Conservation (phyloP, 352 stramenopile species). For the Globisporangium canariense region DNA sequence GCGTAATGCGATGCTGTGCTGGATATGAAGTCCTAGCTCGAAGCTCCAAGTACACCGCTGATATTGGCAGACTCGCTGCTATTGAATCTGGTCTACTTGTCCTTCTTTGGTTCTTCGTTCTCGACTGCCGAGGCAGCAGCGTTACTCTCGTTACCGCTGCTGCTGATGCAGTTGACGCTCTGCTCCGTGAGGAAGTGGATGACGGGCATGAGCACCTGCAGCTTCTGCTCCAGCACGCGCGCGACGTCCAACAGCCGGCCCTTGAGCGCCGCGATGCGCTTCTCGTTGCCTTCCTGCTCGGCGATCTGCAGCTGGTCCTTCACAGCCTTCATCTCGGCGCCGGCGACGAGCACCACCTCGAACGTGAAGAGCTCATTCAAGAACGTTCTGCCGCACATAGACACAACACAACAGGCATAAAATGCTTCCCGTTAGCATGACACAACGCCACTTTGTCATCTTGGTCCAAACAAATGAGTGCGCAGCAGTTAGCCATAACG, state of each 20-base stretch:
- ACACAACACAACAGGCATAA: constrained; percentile 1
- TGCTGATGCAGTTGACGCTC: constrained; percentile 45
- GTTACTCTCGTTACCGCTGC: constrained; percentile 18
- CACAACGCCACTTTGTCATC: background rate
- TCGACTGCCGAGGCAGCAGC: background rate
- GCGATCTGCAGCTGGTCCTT: constrained; percentile 47
- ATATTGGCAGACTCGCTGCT: no score
- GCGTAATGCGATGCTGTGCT: background rate
- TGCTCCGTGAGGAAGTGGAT: constrained; percentile 57
- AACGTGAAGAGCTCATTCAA: constrained; percentile 65
- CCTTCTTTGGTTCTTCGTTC: constrained; percentile 36
- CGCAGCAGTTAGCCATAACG: constrained; percentile 8
- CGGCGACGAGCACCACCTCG: constrained; percentile 59
- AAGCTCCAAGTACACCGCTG: no score
- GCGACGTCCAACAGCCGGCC: constrained; percentile 54
- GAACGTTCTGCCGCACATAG: constrained; percentile 30
- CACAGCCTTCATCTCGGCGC: constrained; percentile 58
- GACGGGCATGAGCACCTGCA: constrained; percentile 52
- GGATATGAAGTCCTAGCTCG: no score
- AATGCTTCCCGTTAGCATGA: background rate
- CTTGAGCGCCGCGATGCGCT: constrained; percentile 45
- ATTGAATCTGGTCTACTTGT: constrained; percentile 24
- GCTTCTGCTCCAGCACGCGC: constrained; percentile 51
- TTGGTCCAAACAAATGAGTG: background rate
- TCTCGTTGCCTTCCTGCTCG: constrained; percentile 39